phyloP scores from a whole-genome alignment of 257 asterid genomes.

The Verbena officinalis region DNA sequence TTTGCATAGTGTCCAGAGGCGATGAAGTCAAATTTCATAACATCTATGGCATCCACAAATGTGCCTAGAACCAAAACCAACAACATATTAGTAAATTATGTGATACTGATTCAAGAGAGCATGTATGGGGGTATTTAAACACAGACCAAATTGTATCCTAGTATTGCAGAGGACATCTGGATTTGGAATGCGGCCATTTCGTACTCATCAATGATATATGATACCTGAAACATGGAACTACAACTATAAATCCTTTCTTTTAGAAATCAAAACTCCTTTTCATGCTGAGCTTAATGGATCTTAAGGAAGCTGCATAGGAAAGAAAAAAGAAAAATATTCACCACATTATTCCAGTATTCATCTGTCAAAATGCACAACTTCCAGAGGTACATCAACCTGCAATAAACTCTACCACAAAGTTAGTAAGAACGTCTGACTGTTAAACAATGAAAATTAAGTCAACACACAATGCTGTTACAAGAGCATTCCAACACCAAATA shows the following conservation, averaged over 20 bases:
- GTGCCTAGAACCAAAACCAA: constrained; percentile 44
- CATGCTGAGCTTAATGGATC: no score
- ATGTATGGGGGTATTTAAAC: constrained; percentile 6
- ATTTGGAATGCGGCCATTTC: constrained; percentile 91
- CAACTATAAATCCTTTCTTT: background rate
- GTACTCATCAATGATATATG: constrained; percentile 85
- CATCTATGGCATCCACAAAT: constrained; percentile 50
- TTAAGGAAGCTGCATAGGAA: constrained; percentile 11
- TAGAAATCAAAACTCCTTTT: constrained; percentile 9
- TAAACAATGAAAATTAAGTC: background rate
- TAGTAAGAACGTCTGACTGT: constrained; percentile 6
- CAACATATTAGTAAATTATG: constrained; percentile 23
- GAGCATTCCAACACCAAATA: no score
- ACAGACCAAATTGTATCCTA: constrained; percentile 88
- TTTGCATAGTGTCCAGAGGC: constrained; percentile 70
- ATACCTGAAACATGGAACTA: constrained; percentile 70
- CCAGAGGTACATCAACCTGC: constrained; percentile 86
- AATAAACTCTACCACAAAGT: constrained; percentile 31
- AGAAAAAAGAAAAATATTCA: constrained; percentile 27
- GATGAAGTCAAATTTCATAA: constrained; percentile 50
- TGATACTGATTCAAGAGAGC: constrained; percentile 5
- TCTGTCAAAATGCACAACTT: constrained; percentile 94
- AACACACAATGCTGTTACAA: no score
- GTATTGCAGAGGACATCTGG: constrained; percentile 99
- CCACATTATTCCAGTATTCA: constrained; percentile 98